These are phyloP conservation scores for Monilinia polystroma DNA, from an alignment of 2,329 filamentous ascomycete genomes.

Conservation along the genomic window DNA sequence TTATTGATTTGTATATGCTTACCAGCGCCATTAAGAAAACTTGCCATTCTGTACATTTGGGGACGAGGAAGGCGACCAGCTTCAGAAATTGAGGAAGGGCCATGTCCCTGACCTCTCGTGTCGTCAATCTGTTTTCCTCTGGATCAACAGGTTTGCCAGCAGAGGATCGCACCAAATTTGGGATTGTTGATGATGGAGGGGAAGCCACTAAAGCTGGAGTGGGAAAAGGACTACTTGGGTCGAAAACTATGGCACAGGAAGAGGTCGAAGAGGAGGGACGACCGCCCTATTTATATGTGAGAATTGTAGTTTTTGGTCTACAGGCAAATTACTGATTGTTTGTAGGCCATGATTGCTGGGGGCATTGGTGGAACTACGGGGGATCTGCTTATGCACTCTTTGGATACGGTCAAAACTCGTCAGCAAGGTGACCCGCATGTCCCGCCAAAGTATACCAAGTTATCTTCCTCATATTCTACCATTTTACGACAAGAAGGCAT, in stretches of 20 bases:
- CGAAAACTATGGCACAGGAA: slow-evolving; percentile 39
- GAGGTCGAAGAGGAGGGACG: slow-evolving; percentile 52
- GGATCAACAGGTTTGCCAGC: slow-evolving; percentile 33
- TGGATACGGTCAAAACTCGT: slow-evolving; percentile 97
- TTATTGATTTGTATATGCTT: slow-evolving; percentile 6
- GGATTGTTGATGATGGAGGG: slow-evolving; percentile 42
- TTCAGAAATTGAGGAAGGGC: slow-evolving; percentile 41
- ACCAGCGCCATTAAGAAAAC: slow-evolving; percentile 8
- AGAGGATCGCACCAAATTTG: slow-evolving; percentile 36
- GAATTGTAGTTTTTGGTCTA: slow-evolving; percentile 19
- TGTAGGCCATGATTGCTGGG: slow-evolving; percentile 89
- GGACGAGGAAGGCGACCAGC: slow-evolving; percentile 13
- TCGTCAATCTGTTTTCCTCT: slow-evolving; percentile 52
- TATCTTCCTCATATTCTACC: slow-evolving; percentile 86
- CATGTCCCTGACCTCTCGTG: slow-evolving; percentile 58
- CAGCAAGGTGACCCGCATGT: slow-evolving; percentile 95
- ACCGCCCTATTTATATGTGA: slow-evolving; percentile 63
- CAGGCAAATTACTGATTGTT: slow-evolving; percentile 29
- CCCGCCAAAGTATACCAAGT: slow-evolving; percentile 87
- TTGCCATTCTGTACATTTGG: neutral
- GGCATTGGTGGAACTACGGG: slow-evolving; percentile 90
- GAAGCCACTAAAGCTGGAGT: slow-evolving; percentile 38
- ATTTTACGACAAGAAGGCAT: slow-evolving; percentile 93
- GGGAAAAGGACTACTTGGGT: slow-evolving; percentile 31
- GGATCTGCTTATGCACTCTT: slow-evolving; percentile 97